Base-by-base conservation (phyloP, 1,284 basidiomycete genomes). In the Rhodotorula sp. region DNA sequence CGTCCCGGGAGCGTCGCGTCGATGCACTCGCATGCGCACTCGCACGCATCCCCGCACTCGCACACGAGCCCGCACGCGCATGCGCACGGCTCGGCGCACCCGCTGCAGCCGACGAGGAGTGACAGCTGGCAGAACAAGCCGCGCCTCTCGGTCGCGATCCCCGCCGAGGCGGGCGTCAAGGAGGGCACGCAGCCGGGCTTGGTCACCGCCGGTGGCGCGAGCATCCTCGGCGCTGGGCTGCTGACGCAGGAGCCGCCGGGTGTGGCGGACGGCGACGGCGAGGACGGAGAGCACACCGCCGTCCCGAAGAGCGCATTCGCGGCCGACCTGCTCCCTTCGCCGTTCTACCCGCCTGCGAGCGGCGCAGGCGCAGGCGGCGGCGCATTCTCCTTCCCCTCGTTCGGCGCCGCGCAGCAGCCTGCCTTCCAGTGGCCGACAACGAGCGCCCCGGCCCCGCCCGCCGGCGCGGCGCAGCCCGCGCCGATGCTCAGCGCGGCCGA, bases 291-390 rank as follows among this genome's bases (percentile, higher is more conserved):
- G 72, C 32, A 46, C 37, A 61, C 66, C 41, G 64, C 50, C 13
- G 41, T 62, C 2, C 71, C 63, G 3, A 36, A 39, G 22, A 57
- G 64, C 7, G 70, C 73, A 1, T 76, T 67, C 54, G 74, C 74
- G 5, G 53, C 67, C 22, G 72, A 76, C 54, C 59, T 76, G 9
- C 60, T 76, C 8, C 69, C 72, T 22, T 76, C 74, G 6, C 74
- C 74, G 1, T 73, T 73, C 63, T 66, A 54, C 59, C 72, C 72
- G 10, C 37, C 7, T 22, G 37, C 34, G 17, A 7, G 27, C 25
- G 29, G 32, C 19, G 13, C 51, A 19, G 13, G 27, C 17, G 17
- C 22, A 2, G 19, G n/a, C n/a, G n/a, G n/a, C n/a, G n/a, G n/a
- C 10, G 29, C 51, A 1, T 54, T 41, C 29, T 21, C 44, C 22